Base-by-base conservation (phyloP, 805 yeast genomes). In the Jamesozyma rosinii region DNA sequence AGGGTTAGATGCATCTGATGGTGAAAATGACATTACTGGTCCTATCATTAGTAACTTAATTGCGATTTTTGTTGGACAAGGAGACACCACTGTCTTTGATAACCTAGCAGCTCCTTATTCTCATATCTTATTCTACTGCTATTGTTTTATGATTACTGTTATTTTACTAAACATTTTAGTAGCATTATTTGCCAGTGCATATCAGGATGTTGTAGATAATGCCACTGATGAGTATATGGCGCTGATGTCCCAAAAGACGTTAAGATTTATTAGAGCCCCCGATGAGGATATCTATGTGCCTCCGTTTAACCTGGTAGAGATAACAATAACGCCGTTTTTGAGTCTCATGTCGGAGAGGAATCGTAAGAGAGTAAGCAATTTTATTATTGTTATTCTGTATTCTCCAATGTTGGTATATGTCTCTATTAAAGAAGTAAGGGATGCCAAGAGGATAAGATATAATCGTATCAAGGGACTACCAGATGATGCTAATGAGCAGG, bases 1-100 rank as follows among this genome's bases (percentile, higher is more conserved):
- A 29, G 95, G 95, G 11, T 68, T 87, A 43, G 96, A 87, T 63
- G 81, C 84, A 31, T 83, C 94, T 2, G 95, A 87, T 61, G 95
- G 95, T 50, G 77, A 75, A 48, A 69, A 82, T 45, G 92, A 86
- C 50, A 81, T 84, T 21, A 83, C 95, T 0, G 63, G 68, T 18
- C 68, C 76, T 29, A 79, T 85, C 40, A 61, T 85, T 37, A 65
- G 76, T 9, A 79, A 81, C 15, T 70, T 87, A 65, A 69, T 82
- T 35, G 76, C 81, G 46, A 82, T 92, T 0, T 76, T 88, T 8
- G 68, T 87, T 46, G 87, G 88, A 9, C 81, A 78, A 5, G 83
- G 92, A 1, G 79, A 79, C 44, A 84, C 85, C 55, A 75, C 69
- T 27, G 79, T 81, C 39, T 80, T 84, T 52, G 77, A 76, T 33